Conservation (phyloP, 441 rosid genomes). For the Aquilaria agallochum region DNA sequence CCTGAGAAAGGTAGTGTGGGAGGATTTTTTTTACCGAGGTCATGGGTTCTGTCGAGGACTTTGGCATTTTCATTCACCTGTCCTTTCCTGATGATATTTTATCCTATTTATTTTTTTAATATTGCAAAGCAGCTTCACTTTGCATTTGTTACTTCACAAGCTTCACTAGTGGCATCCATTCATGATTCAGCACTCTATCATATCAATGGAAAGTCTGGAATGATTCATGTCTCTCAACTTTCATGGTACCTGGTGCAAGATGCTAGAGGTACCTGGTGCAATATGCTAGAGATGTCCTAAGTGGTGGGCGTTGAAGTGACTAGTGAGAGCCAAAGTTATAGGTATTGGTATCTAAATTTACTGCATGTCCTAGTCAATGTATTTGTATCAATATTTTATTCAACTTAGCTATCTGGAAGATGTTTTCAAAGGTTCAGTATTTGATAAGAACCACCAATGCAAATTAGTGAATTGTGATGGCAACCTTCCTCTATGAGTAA, state of each 20-base stretch:
- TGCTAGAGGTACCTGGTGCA: not conserved
- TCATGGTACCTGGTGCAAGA: conserved; percentile 93
- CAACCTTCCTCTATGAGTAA: not conserved
- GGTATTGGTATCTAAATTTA: conserved; percentile 55
- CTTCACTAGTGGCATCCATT: conserved; percentile 9
- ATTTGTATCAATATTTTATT: too few relatives aligned
- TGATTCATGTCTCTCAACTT: conserved; percentile 84
- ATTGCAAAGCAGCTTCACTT: not conserved
- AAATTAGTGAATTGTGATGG: not conserved
- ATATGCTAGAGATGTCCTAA: conserved; percentile 53
- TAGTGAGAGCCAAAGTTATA: conserved; percentile 64
- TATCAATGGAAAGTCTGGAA: conserved; percentile 43
- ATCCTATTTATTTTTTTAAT: not conserved
- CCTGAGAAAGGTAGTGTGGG: conserved; percentile 50
- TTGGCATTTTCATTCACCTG: conserved; percentile 84
- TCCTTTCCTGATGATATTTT: conserved; percentile 72
- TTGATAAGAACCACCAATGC: too few relatives aligned
- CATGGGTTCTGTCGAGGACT: conserved; percentile 77
- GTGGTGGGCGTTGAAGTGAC: conserved; percentile 47
- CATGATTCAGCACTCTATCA: conserved; percentile 56
- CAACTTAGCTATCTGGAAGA: too few relatives aligned
- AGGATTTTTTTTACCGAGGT: conserved; percentile 52
- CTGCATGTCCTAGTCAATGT: too few relatives aligned
- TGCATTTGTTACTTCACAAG: conserved; percentile 7
- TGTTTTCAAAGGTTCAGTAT: too few relatives aligned